Evolutionary conservation across 331 rosid species (phyloP).

Genomic region (Quercus lobata): DNA sequence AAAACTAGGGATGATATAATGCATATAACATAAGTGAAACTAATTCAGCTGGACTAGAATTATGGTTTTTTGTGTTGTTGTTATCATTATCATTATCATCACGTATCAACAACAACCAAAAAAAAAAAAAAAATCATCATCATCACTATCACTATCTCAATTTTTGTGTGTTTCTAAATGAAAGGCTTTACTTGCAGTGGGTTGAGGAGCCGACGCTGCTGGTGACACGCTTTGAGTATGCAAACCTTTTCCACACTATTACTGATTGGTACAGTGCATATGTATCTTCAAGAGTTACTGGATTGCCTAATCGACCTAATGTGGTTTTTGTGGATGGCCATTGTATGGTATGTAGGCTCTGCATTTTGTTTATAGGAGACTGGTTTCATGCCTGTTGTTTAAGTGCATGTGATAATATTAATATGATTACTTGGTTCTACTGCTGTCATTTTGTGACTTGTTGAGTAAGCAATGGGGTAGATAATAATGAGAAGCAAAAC

Average conservation of each 20-base stretch:
- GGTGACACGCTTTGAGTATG: constrained; percentile 94
- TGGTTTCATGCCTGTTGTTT: constrained; percentile 6
- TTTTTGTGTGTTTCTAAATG: constrained; percentile 28
- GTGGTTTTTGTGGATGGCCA: constrained; percentile 87
- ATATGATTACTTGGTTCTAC: not conserved
- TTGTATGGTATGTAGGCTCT: constrained; percentile 56
- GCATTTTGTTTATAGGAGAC: constrained; percentile 9
- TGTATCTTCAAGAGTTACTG: constrained; percentile 81
- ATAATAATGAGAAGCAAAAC: not conserved
- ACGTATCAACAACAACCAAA: no score
- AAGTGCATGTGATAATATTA: not conserved
- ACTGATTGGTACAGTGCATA: constrained; percentile 97
- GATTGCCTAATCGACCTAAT: constrained; percentile 81
- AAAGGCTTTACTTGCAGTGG: constrained; percentile 67
- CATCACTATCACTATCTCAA: not conserved
- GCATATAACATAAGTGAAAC: not conserved
- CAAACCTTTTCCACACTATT: constrained; percentile 89
- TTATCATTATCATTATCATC: not conserved
- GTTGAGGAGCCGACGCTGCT: constrained; percentile 88
- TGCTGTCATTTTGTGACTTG: not conserved
- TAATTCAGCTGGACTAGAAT: no score
- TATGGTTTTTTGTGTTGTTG: not conserved
- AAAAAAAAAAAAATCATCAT: no score
- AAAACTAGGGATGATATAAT: not conserved
- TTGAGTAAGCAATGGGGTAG: not conserved